Percentiles rank a stretch among this genome's conserved stretches.
Conservation (phyloP, 352 stramenopile genomes). For the Globisporangium solare region DNA sequence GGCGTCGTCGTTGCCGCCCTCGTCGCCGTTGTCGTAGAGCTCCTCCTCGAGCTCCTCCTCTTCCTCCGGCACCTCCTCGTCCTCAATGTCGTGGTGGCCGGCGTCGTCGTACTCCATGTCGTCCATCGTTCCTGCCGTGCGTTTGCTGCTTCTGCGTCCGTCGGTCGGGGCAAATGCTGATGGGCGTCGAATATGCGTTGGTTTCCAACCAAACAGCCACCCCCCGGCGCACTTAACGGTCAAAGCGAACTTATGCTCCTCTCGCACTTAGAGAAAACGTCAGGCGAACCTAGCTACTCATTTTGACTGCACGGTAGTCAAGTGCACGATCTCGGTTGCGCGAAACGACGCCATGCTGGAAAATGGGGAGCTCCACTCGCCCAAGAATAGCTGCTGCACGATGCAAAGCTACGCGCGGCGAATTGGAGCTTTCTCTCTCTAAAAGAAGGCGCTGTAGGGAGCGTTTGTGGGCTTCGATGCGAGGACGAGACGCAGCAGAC, state of each 20-base stretch:
- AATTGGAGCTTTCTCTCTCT: no score
- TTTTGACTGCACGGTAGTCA: slow-evolving; percentile 7
- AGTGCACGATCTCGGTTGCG: not conserved
- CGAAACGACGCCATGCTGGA: slow-evolving; percentile 3
- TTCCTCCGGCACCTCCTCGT: slow-evolving; percentile 80
- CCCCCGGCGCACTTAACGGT: slow-evolving; percentile 4
- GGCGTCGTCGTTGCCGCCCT: slow-evolving; percentile 42
- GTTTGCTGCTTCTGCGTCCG: no score
- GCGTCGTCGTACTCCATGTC: slow-evolving; percentile 86
- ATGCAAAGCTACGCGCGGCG: no score
- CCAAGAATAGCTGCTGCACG: no score
- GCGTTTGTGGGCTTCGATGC: slow-evolving; percentile 7
- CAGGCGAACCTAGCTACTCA: not conserved
- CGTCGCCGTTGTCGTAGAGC: slow-evolving; percentile 59
- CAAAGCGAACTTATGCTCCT: no score
- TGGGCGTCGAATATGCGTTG: not conserved
- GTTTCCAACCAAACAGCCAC: slow-evolving; percentile 14
- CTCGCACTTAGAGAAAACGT: no score
- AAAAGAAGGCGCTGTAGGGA: not conserved
- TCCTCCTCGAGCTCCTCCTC: slow-evolving; percentile 77
- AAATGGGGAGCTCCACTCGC: not conserved
- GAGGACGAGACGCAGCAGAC: slow-evolving; percentile 1
- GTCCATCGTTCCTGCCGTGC: slow-evolving; percentile 43
- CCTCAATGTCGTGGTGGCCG: slow-evolving; percentile 68
- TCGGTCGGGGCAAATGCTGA: no score